Evolutionary conservation across 768 basidiomycete species (phyloP), one percentile per base, ranked within the genome.

Genomic region (Chalciporus pseudorubinellus): DNA sequence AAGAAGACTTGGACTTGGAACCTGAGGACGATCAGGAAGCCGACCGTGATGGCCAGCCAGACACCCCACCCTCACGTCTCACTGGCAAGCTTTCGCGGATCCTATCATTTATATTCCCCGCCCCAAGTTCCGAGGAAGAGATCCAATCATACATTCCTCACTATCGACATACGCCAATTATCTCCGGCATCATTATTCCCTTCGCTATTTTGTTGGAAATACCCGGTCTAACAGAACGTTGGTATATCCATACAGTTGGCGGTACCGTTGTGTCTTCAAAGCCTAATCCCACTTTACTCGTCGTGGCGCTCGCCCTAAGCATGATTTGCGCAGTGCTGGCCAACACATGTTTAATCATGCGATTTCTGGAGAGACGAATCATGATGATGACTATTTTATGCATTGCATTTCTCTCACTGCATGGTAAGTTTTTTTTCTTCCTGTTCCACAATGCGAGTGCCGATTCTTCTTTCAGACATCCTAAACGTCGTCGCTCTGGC

Each of bases 161-260:
- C 46, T 86, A 85, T 62, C 82, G 89, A 16, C 71, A 72, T 46
- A 69, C 81, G 5, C 87, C 87, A 0, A 83, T 89, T 38, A 50
- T 89, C 9, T 82, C 87, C 13, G 85, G 84, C 18, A 73, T 86
- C 36, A 64, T 83, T 53, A 81, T 88, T 33, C 86, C 88, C 0
- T 89, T 93, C 59, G 80, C 85, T 16, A 87, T 92, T 44, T 74
- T 93, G n/a, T 74, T 92, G 26, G 86, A 87, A 59, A 88, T 93
- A 24, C 91, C 91, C 1, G 85, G 86, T 14, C 68, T 92, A 11
- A 92, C 88, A 1, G 84, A 83, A 52, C 76, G 78, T 46, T 89
- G 87, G 89, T 89, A 84, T 55, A 77, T 86, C 50, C 77, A 76
- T 6, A 88, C 81, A 0, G 69, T 73, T 26, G 53, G 50, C 13